Conservation (phyloP, 2,329 filamentous ascomycete species). For the Hymenoscyphus linearis region DNA sequence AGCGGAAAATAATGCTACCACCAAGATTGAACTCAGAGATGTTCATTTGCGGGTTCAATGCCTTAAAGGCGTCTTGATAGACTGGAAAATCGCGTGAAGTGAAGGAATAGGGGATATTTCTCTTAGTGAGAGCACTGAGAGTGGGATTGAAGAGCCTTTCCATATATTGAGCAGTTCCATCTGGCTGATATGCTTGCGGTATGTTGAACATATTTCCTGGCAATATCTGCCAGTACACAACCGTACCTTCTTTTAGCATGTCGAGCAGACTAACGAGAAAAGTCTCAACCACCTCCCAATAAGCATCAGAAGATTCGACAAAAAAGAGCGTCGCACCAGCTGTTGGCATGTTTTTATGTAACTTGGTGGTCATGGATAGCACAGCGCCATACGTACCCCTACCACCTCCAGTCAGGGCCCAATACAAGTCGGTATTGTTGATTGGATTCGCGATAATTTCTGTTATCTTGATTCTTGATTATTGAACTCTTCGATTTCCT, state of each 20-base stretch:
- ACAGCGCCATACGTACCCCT: slow-evolving; percentile 54
- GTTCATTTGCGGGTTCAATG: slow-evolving; percentile 4
- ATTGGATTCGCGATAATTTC: slow-evolving; percentile 35
- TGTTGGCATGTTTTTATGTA: slow-evolving; percentile 38
- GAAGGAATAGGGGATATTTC: not conserved
- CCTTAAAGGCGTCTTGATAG: slow-evolving; percentile 6
- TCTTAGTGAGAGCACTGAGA: not conserved
- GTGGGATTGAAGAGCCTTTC: slow-evolving; percentile 1
- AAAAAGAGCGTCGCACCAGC: slow-evolving; percentile 4
- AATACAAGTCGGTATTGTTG: slow-evolving; percentile 52
- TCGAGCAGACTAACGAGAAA: slow-evolving; percentile 4
- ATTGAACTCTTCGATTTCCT: no score
- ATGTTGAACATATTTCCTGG: slow-evolving; percentile 10
- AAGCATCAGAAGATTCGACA: slow-evolving; percentile 2
- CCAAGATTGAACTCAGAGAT: slow-evolving; percentile 7
- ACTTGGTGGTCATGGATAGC: slow-evolving; percentile 47
- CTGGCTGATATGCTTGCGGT: slow-evolving; percentile 8
- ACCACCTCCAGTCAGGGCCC: slow-evolving; percentile 56
- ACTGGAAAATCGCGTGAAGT: slow-evolving; percentile 2
- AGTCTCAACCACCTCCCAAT: slow-evolving; percentile 4
- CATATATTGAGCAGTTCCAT: slow-evolving; percentile 8
- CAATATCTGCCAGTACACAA: not conserved
- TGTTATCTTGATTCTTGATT: no score
- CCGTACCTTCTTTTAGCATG: not conserved
- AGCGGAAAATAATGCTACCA: slow-evolving; percentile 8